Evolutionary conservation across 768 basidiomycete species (phyloP).

Genomic region (Lactarius pseudohatsudake): DNA sequence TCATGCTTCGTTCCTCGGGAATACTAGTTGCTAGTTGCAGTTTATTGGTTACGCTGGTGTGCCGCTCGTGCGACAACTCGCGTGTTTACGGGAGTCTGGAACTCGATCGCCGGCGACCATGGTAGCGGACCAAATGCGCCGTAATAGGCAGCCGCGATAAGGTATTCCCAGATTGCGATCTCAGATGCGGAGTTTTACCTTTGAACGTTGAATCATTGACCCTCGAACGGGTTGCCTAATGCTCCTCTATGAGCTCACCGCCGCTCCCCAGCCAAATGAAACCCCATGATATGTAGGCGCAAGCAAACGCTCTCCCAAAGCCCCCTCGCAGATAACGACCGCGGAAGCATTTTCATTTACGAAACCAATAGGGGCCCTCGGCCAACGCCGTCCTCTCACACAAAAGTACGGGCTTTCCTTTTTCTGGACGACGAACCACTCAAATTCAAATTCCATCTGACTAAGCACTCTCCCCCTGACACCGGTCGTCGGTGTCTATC

Average conservation of each 20-base stretch:
- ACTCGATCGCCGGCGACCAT: slow-evolving; percentile 14
- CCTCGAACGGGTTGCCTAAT: neutral
- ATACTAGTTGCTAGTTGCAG: slow-evolving; percentile 25
- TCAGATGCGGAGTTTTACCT: slow-evolving; percentile 21
- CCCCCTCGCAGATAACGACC: neutral
- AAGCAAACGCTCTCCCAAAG: neutral
- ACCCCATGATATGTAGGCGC: neutral
- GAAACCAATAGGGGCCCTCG: slow-evolving; percentile 2
- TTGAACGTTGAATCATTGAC: neutral
- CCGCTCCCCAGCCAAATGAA: neutral
- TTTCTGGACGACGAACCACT: neutral
- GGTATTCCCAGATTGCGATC: slow-evolving; percentile 5
- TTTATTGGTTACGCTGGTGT: slow-evolving; percentile 17
- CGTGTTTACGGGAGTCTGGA: slow-evolving; percentile 10
- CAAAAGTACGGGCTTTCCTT: slow-evolving; percentile 3
- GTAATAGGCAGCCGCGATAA: slow-evolving; percentile 13
- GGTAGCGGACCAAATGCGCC: slow-evolving; percentile 1
- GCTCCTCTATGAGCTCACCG: neutral
- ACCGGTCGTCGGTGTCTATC: neutral
- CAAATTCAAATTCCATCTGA: slow-evolving; percentile 1
- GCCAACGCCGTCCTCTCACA: slow-evolving; percentile 3
- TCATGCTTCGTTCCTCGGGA: slow-evolving; percentile 18
- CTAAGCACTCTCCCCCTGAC: slow-evolving; percentile 10
- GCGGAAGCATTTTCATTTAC: slow-evolving; percentile 6
- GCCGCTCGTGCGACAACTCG: slow-evolving; percentile 9